phyloP scores from a whole-genome alignment of 495 filamentous ascomycete species.

The Astrocystis sublimbata region DNA sequence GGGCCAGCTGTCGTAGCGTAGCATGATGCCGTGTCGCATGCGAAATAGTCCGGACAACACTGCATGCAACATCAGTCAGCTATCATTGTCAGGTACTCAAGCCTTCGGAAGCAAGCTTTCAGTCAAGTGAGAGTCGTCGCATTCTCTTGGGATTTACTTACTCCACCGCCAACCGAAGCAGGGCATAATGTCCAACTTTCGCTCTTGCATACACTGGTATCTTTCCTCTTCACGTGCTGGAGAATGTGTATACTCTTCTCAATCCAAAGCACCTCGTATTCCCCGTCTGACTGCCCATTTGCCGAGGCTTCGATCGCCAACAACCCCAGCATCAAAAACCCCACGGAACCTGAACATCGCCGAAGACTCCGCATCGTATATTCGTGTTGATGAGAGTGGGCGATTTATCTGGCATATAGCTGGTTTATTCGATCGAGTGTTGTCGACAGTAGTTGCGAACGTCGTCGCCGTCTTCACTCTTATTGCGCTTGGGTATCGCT shows the following conservation, averaged over 20 bases:
- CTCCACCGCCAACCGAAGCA: conserved; percentile 36
- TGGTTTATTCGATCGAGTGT: background rate
- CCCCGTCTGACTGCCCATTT: conserved; percentile 10
- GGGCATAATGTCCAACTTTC: conserved; percentile 37
- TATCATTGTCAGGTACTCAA: background rate
- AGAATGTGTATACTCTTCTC: conserved; percentile 34
- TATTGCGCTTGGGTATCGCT: background rate
- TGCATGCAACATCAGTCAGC: conserved; percentile 1
- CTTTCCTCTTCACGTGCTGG: conserved; percentile 28
- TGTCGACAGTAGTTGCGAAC: background rate
- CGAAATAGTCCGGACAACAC: conserved; percentile 46
- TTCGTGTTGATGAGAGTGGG: background rate
- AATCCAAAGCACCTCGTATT: conserved; percentile 33
- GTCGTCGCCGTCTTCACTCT: background rate
- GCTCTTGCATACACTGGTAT: conserved; percentile 22
- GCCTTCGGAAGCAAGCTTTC: background rate
- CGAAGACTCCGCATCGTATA: conserved; percentile 35
- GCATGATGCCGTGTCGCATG: conserved; percentile 45
- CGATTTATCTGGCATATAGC: background rate
- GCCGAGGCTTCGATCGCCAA: conserved; percentile 18
- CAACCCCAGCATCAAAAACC: conserved; percentile 29
- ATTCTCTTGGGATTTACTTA: conserved; percentile 6
- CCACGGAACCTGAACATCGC: conserved; percentile 30
- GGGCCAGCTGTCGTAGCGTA: conserved; percentile 44
- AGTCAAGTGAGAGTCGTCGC: background rate